phyloP scores from a whole-genome alignment of 2,329 filamentous ascomycete genomes.

The Ophiostoma quercus region DNA sequence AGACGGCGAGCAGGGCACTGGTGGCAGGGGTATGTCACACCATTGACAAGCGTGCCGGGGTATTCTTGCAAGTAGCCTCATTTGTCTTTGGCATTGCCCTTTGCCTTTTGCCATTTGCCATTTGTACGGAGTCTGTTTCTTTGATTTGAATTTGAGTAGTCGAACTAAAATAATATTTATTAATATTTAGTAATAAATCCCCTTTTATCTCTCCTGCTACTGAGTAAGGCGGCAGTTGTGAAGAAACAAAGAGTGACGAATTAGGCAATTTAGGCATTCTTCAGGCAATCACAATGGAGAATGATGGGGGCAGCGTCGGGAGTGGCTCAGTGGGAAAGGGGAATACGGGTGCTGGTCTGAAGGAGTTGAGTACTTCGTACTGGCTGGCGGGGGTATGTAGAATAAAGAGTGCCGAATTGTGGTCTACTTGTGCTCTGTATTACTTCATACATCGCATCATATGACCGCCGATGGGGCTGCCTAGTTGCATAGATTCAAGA shows the following conservation, averaged over 20 bases:
- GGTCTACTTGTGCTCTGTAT: too few relatives aligned
- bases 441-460: too few relatives aligned
- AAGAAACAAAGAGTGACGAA: neutral
- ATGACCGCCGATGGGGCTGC: too few relatives aligned
- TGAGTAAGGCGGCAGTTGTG: neutral
- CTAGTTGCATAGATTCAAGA: neutral
- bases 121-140: too few relatives aligned
- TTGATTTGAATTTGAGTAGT: too few relatives aligned
- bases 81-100: neutral
- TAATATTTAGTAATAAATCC: too few relatives aligned
- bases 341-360: neutral
- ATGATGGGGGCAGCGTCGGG: neutral
- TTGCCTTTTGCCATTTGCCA: too few relatives aligned
- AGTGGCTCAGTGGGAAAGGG: neutral
- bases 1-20: neutral
- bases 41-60: slow-evolving; percentile 10
- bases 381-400: neutral
- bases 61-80: neutral
- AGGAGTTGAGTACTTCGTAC: neutral
- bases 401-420: neutral
- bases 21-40: slow-evolving; percentile 12
- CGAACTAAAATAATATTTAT: too few relatives aligned
- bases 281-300: neutral
- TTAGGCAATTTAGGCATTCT: neutral
- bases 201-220: too few relatives aligned